These are phyloP conservation scores for Phytophthora europaea DNA, from an alignment of 352 stramenopile species.

Conservation along the genomic window DNA sequence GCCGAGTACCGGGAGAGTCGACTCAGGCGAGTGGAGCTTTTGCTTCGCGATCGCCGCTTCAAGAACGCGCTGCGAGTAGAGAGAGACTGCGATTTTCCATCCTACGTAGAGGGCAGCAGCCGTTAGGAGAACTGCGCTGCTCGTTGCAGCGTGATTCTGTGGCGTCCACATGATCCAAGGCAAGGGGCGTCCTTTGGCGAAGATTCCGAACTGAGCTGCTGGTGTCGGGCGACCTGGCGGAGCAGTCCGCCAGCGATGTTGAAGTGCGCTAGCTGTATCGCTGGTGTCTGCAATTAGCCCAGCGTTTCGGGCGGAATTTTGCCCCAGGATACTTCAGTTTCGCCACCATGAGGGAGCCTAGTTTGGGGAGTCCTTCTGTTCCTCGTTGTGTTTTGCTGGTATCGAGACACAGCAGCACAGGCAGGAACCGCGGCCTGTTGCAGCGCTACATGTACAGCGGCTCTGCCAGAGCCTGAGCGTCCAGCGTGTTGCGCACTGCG, in stretches of 20 bases:
- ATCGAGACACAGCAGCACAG: background rate
- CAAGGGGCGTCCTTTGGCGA: no score
- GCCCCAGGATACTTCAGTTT: conserved; percentile 22
- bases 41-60: conserved; percentile 1
- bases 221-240: no score
- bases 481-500: background rate
- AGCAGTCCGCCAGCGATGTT: background rate
- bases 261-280: background rate
- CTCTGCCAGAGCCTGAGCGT: background rate
- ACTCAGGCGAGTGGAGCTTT: conserved; percentile 15
- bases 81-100: background rate
- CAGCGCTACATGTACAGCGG: background rate
- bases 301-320: conserved; percentile 30
- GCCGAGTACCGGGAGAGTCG: conserved; percentile 45
- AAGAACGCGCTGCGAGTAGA: background rate
- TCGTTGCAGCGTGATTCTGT: background rate
- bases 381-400: background rate
- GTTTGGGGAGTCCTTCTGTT: background rate
- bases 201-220: no score
- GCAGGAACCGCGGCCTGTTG: background rate
- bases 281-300: background rate
- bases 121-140: background rate
- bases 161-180: background rate
- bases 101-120: conserved; percentile 3
- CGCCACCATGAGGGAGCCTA: background rate